Evolutionary conservation across 2,329 filamentous ascomycete genomes (phyloP), one percentile per base, ranked within the genome.

Genomic region (Trichoderma brevicompactum): DNA sequence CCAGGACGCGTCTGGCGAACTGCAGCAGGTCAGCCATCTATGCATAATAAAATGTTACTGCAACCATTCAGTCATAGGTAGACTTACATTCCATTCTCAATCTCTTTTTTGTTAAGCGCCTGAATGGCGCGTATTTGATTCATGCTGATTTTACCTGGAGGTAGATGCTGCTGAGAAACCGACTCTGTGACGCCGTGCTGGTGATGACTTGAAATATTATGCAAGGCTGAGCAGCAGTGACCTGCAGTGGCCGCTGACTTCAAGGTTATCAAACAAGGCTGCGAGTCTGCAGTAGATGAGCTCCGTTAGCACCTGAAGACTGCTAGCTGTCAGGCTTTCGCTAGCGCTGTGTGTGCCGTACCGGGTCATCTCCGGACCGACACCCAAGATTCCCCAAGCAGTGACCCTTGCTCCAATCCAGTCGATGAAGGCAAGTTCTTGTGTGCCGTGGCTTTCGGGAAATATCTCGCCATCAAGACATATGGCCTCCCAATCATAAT

Each of bases 61-160:
- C 12, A 15, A 15, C 7, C 19, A 10, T 53, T 13, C 12, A 41
- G 36, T 19, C 9, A 28, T 38, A 17, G 8, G 40, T 17, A 40
- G n/a, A 83, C 89, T 77, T 77, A 90, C 88, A 93, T 85, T 75
- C 90, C 92, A 76, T 92, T 89, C 77, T 97, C 94, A 68, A 99
- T 91, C 79, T 99, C 95, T 71, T 89, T 89, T 81, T 95, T 92
- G 77, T 99, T 99, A 66, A 99, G 90, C 76, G 90, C 88, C 77
- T 96, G 92, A 67, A 97, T 95, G 66, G 93, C 89, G 72, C 93
- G 91, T 71, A 99, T 95, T 71, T 92, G 90, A 77, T 99, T 97
- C 95, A 99, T 99, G 13, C n/a, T 64, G 52, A 13, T 28, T 19
- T 38, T 5, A 5, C 32, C 43, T 8, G 5, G n/a, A 23, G 34